Evolutionary conservation across 768 basidiomycete species (phyloP).

Genomic region (Tylopilus sp.): DNA sequence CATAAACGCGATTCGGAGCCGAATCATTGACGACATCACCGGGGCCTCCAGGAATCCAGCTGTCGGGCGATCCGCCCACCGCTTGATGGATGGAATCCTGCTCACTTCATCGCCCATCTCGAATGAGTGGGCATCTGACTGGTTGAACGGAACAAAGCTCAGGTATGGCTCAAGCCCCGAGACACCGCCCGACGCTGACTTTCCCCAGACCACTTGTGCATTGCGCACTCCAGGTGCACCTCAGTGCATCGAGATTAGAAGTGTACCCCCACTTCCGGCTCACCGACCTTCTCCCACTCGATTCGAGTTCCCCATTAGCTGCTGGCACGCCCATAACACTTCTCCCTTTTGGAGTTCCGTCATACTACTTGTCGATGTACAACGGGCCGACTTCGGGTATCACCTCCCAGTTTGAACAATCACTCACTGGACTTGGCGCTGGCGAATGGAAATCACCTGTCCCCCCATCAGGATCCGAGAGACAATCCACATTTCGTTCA

Average conservation of each 20-base stretch:
- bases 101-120: conserved; percentile 42
- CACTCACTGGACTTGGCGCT: conserved; percentile 60
- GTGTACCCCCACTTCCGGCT: conserved; percentile 60
- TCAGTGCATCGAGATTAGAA: conserved; percentile 46
- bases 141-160: conserved; percentile 52
- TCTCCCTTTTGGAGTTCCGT: conserved; percentile 68
- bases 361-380: conserved; percentile 71
- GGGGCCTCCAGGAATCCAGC: conserved; percentile 35
- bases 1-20: conserved; percentile 57
- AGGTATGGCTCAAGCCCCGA: conserved; percentile 35
- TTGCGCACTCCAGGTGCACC: conserved; percentile 56
- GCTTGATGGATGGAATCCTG: conserved; percentile 64
- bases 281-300: conserved; percentile 57
- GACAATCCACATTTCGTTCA: conserved; percentile 18
- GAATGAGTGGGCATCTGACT: conserved; percentile 63
- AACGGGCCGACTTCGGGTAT: conserved; percentile 62
- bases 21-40: conserved; percentile 50
- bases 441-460: conserved; percentile 42
- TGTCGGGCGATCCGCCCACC: conserved; percentile 37
- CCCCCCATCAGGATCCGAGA: conserved; percentile 15
- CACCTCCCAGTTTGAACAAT: conserved; percentile 58
- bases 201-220: conserved; percentile 55
- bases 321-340: conserved; percentile 67
- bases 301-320: conserved; percentile 38
- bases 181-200: conserved; percentile 10